Conservation (phyloP, 2,329 filamentous ascomycete species). For the Neodidymelliopsis sp. region DNA sequence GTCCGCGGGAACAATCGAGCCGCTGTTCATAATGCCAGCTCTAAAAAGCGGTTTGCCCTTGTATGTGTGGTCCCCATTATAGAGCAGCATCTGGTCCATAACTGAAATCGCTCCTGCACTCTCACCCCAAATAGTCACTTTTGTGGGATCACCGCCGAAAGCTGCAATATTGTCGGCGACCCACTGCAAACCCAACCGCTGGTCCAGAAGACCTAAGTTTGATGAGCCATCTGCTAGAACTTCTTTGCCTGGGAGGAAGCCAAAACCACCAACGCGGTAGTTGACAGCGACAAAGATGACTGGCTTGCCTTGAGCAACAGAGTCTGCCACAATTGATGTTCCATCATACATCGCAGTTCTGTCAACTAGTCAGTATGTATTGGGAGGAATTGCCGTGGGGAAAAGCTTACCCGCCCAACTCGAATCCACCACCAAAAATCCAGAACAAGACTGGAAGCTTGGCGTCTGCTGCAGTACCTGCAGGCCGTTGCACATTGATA, state of each 20-base stretch:
- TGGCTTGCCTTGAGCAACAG: slow-evolving; percentile 63
- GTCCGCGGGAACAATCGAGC: slow-evolving; percentile 49
- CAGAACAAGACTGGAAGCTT: slow-evolving; percentile 59
- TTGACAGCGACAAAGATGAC: slow-evolving; percentile 80
- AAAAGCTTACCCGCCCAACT: slow-evolving; percentile 40
- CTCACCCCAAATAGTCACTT: slow-evolving; percentile 82
- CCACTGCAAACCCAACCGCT: slow-evolving; percentile 77
- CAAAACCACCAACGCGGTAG: slow-evolving; percentile 78
- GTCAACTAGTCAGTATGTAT: background rate
- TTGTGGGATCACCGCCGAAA: slow-evolving; percentile 81
- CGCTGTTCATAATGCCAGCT: slow-evolving; percentile 73
- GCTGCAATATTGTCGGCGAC: slow-evolving; percentile 77
- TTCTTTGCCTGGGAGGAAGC: slow-evolving; percentile 74
- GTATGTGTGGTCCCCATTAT: slow-evolving; percentile 75
- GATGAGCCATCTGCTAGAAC: slow-evolving; percentile 70
- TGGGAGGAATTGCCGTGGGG: slow-evolving; percentile 35
- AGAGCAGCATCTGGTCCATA: slow-evolving; percentile 77
- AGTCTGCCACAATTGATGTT: slow-evolving; percentile 49
- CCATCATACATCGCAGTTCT: slow-evolving; percentile 52
- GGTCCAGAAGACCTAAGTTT: slow-evolving; percentile 77
- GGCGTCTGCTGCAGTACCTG: slow-evolving; percentile 43
- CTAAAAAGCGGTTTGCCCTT: slow-evolving; percentile 79
- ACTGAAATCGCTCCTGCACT: slow-evolving; percentile 68
- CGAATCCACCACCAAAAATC: slow-evolving; percentile 58
- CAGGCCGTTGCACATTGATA: slow-evolving; percentile 53